A percentile compares a stretch with the other conserved stretches of the same genome.
Evolutionary conservation across 108 stramenopile species (phyloP).

Genomic region (Nitzschia sp.): DNA sequence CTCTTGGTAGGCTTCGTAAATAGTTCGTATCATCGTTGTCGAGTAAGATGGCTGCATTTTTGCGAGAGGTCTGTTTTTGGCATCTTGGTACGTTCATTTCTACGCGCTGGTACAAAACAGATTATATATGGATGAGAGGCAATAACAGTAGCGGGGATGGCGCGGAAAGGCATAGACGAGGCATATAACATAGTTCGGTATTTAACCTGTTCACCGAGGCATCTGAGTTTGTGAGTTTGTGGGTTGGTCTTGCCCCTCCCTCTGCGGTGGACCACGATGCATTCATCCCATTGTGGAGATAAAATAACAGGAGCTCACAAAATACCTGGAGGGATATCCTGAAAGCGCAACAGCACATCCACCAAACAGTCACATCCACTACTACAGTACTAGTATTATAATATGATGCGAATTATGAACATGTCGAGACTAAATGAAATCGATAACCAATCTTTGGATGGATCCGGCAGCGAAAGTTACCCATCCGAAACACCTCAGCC

Average conservation of each 20-base stretch:
- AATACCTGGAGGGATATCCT: neutral
- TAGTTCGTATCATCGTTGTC: no score
- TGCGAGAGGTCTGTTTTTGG: neutral
- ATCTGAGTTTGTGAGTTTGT: no score
- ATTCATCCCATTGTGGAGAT: neutral
- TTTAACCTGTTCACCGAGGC: no score
- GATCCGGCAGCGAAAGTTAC: slow-evolving; percentile 1
- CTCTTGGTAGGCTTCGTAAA: neutral
- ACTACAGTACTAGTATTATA: no score
- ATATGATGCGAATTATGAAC: slow-evolving; percentile 16
- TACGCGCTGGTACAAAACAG: neutral
- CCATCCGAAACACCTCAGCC: neutral
- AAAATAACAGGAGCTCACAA: slow-evolving; percentile 2
- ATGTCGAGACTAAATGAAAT: neutral
- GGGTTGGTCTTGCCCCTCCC: no score
- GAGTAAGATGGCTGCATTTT: neutral
- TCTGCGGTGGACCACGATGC: neutral
- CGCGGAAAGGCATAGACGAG: no score
- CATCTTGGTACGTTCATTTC: neutral
- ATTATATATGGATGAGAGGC: neutral
- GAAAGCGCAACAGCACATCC: slow-evolving; percentile 1
- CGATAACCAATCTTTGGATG: neutral
- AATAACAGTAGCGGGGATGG: no score
- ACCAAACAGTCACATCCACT: slow-evolving; percentile 2
- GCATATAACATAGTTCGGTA: no score